Conservation (phyloP, 1,284 basidiomycete genomes). For the Meira nashicola region DNA sequence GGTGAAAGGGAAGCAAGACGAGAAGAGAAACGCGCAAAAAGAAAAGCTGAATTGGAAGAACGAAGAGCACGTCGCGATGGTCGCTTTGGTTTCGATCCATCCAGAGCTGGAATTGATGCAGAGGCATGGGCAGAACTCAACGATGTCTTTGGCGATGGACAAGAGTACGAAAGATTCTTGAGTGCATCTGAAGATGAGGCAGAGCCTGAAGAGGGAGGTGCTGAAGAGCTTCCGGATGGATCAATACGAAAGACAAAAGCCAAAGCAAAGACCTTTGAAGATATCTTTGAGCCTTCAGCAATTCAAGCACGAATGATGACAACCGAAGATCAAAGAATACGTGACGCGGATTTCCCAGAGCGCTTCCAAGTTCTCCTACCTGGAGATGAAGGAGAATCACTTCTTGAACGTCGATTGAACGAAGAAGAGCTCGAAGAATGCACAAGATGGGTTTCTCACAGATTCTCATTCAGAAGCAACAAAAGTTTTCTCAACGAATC, state of each 20-base stretch:
- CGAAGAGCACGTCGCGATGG: constrained; percentile 56
- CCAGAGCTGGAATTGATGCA: constrained; percentile 35
- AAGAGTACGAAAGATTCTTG: constrained; percentile 92
- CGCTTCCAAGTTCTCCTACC: constrained; percentile 83
- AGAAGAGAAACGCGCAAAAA: constrained; percentile 61
- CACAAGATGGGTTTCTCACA: constrained; percentile 80
- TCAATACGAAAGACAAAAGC: constrained; percentile 11
- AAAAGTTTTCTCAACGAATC: constrained; percentile 63
- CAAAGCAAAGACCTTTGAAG: constrained; percentile 69
- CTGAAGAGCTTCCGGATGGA: constrained; percentile 58
- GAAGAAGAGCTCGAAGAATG: constrained; percentile 73
- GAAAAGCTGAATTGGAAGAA: constrained; percentile 26
- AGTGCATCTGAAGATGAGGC: constrained; percentile 67
- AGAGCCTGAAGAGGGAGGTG: constrained; percentile 60
- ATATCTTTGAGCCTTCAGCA: constrained; percentile 97
- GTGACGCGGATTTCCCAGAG: constrained; percentile 89
- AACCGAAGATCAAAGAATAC: constrained; percentile 81
- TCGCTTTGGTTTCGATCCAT: constrained; percentile 63
- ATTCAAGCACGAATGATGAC: constrained; percentile 86
- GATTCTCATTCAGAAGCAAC: constrained; percentile 63
- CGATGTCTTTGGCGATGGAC: constrained; percentile 93
- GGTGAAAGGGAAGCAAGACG: constrained; percentile 67
- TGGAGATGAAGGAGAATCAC: constrained; percentile 57
- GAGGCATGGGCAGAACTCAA: constrained; percentile 96
- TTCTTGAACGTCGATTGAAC: constrained; percentile 63